Percentiles rank a stretch among this genome's conserved stretches.
phyloP scores from a whole-genome alignment of 345 rosid genomes.

The Jatropha curcas region DNA sequence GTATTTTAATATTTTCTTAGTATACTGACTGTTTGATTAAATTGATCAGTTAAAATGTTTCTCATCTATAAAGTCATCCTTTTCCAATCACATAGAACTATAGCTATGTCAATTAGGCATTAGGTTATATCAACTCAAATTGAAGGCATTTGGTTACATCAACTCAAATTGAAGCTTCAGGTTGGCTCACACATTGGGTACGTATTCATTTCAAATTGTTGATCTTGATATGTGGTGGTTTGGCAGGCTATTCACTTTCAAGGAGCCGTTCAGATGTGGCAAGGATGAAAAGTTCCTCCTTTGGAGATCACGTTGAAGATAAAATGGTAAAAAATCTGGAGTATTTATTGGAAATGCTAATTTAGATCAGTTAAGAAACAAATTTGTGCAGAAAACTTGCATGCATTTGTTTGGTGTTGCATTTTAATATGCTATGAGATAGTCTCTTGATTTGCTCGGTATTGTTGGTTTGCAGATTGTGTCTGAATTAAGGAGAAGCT shows the following conservation, averaged over 20 bases:
- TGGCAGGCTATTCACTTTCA: conserved; percentile 52
- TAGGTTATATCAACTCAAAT: neutral
- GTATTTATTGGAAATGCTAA: conserved; percentile 15
- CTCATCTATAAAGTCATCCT: neutral
- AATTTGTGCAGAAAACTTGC: conserved; percentile 28
- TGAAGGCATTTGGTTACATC: neutral
- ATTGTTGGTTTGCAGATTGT: conserved; percentile 46
- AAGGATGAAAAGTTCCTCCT: conserved; percentile 37
- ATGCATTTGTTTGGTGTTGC: conserved; percentile 24
- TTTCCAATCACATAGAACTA: neutral
- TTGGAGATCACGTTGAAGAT: conserved; percentile 58
- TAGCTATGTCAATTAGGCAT: neutral
- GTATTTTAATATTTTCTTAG: neutral
- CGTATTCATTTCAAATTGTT: conserved; percentile 7
- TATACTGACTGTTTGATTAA: neutral
- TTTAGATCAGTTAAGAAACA: conserved; percentile 18
- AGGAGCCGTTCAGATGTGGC: conserved; percentile 75
- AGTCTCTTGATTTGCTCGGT: conserved; percentile 14
- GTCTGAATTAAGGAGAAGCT: conserved; percentile 56
- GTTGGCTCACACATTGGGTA: neutral
- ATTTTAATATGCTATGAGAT: conserved; percentile 22
- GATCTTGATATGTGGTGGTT: conserved; percentile 27
- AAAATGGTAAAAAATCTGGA: conserved; percentile 49
- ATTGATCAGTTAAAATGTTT: neutral
- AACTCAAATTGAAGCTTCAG: neutral